Conservation (phyloP, 352 stramenopile genomes). For the Globisporangium spiculum region DNA sequence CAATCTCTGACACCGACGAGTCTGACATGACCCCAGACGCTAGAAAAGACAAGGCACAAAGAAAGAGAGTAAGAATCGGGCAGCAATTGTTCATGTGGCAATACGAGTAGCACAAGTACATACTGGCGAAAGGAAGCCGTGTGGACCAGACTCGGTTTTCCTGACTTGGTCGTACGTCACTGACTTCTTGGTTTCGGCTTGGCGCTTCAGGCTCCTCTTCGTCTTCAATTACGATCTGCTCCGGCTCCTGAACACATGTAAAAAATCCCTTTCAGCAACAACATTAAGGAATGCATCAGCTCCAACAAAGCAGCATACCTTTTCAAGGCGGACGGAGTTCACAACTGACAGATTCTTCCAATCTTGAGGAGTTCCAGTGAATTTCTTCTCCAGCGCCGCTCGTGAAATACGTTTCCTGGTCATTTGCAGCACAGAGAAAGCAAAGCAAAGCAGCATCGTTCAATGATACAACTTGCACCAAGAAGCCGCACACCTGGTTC, state of each 20-base stretch:
- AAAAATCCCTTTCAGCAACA: background rate
- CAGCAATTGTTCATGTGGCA: background rate
- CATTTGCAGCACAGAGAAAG: background rate
- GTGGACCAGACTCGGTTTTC: slow-evolving; percentile 28
- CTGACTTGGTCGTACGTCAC: slow-evolving; percentile 15
- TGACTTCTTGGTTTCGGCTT: slow-evolving; percentile 8
- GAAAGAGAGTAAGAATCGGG: background rate
- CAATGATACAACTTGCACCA: background rate
- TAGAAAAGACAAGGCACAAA: slow-evolving; percentile 2
- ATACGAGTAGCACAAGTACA: background rate
- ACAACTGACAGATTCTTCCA: slow-evolving; percentile 39
- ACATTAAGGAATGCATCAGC: background rate
- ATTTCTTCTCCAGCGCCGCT: slow-evolving; percentile 32
- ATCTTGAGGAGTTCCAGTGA: slow-evolving; percentile 22
- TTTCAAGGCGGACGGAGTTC: slow-evolving; percentile 21
- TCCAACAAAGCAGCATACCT: background rate
- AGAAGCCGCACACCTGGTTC: background rate
- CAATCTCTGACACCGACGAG: slow-evolving; percentile 11
- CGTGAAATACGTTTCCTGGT: slow-evolving; percentile 18
- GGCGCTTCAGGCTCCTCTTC: background rate
- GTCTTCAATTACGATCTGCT: slow-evolving; percentile 4
- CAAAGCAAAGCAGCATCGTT: background rate
- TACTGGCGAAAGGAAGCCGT: slow-evolving; percentile 26
- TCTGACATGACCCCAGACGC: slow-evolving; percentile 3
- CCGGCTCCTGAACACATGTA: background rate